Base-by-base conservation (phyloP, 2,329 filamentous ascomycete genomes). In the Stromatinia cepivora region DNA sequence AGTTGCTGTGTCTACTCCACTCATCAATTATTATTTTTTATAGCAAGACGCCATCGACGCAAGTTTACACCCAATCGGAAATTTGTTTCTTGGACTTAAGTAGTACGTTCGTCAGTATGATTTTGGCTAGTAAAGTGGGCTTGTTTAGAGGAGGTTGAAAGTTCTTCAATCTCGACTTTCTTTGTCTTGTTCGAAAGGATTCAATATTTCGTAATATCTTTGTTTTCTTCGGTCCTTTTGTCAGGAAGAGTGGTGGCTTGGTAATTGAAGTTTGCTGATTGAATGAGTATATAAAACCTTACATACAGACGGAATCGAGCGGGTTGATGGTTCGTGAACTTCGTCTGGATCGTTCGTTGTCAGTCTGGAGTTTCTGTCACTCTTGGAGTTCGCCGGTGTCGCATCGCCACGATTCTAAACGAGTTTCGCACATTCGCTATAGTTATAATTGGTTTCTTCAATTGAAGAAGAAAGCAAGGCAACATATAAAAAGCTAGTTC, bases 211-310 rank as follows among this genome's bases (percentile, higher is more conserved):
- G 61, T 63, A 63, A 63, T 63, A 63, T 50, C 46, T 64, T 64
- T 52, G 46, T 52, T 22, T 63, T 52, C 15, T 64, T 64, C 46
- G 61, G 61, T 52, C 61, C 61, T 64, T 64, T 64, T 64, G n/a
- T 52, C 13, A n/a, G 46, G 28, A 39, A 42, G 15, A 28, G 61
- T 42, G 39, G 17, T 28, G 28, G 61, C 46, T 64, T 34, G 31
- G 46, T 13, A 64, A 42, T 9, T 25, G 34, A 25, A 34, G 52
- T 9, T 11, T 4, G 8, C 17, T 61, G 46, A 39, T 39, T 52
- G 31, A 39, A 64, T 52, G 61, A 42, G 36, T 31, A 39, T 25
- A 28, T 28, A 63, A 22, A 52, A 25, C 9, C 13, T 39, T 52
- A 52, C 28, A 39, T 39, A 36, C 22, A 39, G 61, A 31, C 52